Conservation (phyloP, 805 yeast genomes). For the Yamadazyma sp. region DNA sequence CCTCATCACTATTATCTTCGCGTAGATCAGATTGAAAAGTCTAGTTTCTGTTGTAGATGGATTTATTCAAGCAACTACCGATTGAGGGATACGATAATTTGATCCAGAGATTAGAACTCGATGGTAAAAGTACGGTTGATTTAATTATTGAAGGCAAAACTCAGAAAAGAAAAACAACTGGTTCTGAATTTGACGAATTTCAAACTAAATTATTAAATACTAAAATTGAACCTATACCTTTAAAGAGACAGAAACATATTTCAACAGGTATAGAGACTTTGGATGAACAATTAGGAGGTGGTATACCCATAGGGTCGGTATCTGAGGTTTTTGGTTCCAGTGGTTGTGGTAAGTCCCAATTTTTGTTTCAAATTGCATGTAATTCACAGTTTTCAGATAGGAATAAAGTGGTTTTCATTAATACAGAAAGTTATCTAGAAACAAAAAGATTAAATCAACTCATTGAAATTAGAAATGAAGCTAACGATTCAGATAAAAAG, state of each 20-base stretch:
- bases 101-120: conserved; percentile 12
- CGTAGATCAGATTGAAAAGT: no score
- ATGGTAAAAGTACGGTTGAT: conserved; percentile 28
- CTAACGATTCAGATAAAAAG: conserved; percentile 2
- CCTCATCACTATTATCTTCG: no score
- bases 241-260: conserved; percentile 7
- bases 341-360: conserved; percentile 83
- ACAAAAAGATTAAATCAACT: conserved; percentile 52
- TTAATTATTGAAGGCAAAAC: conserved; percentile 16
- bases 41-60: no score
- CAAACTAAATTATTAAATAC: no score
- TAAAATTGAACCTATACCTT: conserved; percentile 4
- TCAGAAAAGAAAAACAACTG: conserved; percentile 2
- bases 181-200: no score
- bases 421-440: conserved; percentile 74
- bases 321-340: conserved; percentile 84
- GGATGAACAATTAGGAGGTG: conserved; percentile 29
- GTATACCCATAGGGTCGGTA: conserved; percentile 27
- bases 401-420: conserved; percentile 51
- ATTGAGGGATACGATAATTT: conserved; percentile 16
- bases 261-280: conserved; percentile 24
- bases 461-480: conserved; percentile 10
- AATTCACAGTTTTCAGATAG: conserved; percentile 42
- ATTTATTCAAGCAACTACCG: conserved; percentile 3
- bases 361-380: conserved; percentile 63